Conservation (phyloP, 1,284 basidiomycete genomes). For the Pyrrhoderma noxium region DNA sequence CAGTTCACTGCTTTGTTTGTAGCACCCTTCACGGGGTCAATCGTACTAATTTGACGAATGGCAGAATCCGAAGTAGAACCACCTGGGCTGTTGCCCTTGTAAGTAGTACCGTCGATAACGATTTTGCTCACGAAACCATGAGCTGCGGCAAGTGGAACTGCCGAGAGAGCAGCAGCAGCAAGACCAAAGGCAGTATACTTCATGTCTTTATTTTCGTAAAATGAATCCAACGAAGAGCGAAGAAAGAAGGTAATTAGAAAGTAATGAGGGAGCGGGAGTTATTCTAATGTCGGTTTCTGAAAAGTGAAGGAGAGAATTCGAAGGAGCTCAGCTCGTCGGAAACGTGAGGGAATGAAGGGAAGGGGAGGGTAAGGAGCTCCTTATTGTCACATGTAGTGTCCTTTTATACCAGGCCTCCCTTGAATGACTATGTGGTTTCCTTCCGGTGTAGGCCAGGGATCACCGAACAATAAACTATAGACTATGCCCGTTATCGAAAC, state of each 20-base stretch:
- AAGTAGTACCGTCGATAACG: slow-evolving; percentile 47
- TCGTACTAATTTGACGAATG: slow-evolving; percentile 51
- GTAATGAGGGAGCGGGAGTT: not conserved
- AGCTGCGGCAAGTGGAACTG: slow-evolving; percentile 28
- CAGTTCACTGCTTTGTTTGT: slow-evolving; percentile 54
- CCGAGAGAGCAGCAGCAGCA: slow-evolving; percentile 25
- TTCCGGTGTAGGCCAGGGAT: too few species aligned
- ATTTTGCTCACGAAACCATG: slow-evolving; percentile 54
- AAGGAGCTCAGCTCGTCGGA: slow-evolving; percentile 3
- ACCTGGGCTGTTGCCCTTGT: slow-evolving; percentile 44
- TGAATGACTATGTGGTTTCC: too few species aligned
- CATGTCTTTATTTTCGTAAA: too few species aligned
- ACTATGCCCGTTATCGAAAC: too few species aligned
- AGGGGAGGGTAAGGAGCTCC: not conserved
- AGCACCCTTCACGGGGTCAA: slow-evolving; percentile 57
- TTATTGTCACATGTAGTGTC: not conserved
- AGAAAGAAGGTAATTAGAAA: too few species aligned
- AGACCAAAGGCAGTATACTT: not conserved
- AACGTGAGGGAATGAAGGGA: not conserved
- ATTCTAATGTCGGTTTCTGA: not conserved
- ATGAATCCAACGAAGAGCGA: too few species aligned
- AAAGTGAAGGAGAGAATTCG: slow-evolving; percentile 1
- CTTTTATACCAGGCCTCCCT: slow-evolving; percentile 7
- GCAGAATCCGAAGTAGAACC: slow-evolving; percentile 35
- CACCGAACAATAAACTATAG: too few species aligned